Conservation (phyloP, 2,329 filamentous ascomycete genomes). For the Akanthomyces uredinophilus region DNA sequence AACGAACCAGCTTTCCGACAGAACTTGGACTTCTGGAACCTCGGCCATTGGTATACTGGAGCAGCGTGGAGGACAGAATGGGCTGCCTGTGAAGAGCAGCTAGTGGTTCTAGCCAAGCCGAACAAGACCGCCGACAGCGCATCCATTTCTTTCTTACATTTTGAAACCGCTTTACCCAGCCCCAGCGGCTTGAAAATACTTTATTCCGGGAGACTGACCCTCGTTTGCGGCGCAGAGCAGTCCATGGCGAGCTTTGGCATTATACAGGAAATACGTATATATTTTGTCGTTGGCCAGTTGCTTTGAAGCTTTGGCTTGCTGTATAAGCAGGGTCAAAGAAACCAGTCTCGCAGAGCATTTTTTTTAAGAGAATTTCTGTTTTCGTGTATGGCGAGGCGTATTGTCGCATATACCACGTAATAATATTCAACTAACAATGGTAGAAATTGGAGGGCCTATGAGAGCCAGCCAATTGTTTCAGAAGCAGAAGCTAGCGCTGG, state of each 20-base stretch:
- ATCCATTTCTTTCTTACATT: neutral
- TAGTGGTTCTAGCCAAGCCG: no score
- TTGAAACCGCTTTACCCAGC: neutral
- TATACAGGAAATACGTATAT: neutral
- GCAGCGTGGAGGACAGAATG: conserved; percentile 57
- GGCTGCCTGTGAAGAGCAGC: conserved; percentile 27
- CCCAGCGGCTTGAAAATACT: neutral
- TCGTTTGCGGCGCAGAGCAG: neutral
- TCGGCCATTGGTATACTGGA: conserved; percentile 58
- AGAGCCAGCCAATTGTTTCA: no score
- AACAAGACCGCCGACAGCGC: neutral
- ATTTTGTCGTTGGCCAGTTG: neutral
- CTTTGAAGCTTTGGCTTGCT: neutral
- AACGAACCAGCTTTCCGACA: conserved; percentile 46
- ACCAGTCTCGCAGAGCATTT: neutral
- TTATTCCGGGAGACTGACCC: neutral
- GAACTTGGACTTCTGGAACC: conserved; percentile 57
- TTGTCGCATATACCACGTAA: neutral
- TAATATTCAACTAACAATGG: neutral
- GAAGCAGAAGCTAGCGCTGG: no score
- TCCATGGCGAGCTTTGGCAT: neutral
- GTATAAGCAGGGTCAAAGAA: no score
- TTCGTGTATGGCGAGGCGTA: no score
- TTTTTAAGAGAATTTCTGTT: neutral
- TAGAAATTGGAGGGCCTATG: no score